A percentile compares a stretch with the other conserved stretches of the same genome.
Evolutionary conservation across 2,329 filamentous ascomycete species (phyloP).

Genomic region (Drechslerella dactyloides): DNA sequence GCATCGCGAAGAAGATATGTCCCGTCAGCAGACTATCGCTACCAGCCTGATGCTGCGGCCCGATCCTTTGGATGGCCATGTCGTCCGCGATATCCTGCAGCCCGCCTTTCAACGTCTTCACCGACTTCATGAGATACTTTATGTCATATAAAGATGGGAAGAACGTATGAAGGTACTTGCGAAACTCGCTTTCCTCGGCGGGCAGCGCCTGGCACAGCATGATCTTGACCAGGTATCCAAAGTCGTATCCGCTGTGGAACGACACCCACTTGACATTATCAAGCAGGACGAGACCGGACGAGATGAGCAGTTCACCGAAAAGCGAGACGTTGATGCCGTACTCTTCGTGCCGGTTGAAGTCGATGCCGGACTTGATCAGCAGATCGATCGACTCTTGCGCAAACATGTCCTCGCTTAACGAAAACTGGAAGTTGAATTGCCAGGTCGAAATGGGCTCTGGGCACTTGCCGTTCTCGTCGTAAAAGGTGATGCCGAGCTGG

Average conservation of each 20-base stretch:
- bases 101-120: conserved; percentile 82
- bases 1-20: conserved; percentile 89
- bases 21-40: conserved; percentile 93
- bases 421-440: conserved; percentile 99
- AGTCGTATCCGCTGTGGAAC: conserved; percentile 97
- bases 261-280: conserved; percentile 94
- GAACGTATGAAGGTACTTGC: conserved; percentile 85
- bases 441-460: conserved; percentile 75
- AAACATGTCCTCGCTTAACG: conserved; percentile 94
- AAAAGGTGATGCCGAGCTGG: conserved; percentile 92
- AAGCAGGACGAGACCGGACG: conserved; percentile 85
- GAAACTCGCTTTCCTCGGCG: conserved; percentile 87
- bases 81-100: conserved; percentile 93
- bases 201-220: conserved; percentile 82
- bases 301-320: conserved; percentile 88
- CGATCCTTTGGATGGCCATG: conserved; percentile 85
- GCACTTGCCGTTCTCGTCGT: conserved; percentile 86
- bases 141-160: conserved; percentile 95
- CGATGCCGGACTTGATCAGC: conserved; percentile 86
- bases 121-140: conserved; percentile 94
- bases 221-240: conserved; percentile 94
- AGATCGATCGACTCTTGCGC: conserved; percentile 93
- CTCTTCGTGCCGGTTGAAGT: conserved; percentile 81
- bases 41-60: conserved; percentile 87
- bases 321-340: conserved; percentile 89